phyloP scores from a whole-genome alignment of 163 green algal genomes.

The Scenedesmus sp. region DNA sequence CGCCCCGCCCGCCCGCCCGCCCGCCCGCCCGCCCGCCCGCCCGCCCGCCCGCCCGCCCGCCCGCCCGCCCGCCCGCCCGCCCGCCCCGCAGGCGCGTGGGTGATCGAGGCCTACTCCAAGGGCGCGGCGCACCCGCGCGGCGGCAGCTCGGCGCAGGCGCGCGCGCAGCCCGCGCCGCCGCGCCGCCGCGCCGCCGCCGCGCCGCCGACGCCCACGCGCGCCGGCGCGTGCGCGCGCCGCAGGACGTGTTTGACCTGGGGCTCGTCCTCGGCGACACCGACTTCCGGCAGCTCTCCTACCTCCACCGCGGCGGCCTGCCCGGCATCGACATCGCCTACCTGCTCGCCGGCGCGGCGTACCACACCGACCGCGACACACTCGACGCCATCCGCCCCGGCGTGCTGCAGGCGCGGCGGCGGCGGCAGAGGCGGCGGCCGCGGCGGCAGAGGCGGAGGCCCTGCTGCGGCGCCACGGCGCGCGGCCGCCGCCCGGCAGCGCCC shows the following conservation, averaged over 20 bases:
- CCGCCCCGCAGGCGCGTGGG: conserved; percentile 53
- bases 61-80: too few relatives aligned
- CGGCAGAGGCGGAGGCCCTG: too few relatives aligned
- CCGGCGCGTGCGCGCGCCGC: background rate
- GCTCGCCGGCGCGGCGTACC: conserved; percentile 74
- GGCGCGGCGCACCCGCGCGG: conserved; percentile 60
- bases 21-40: too few relatives aligned
- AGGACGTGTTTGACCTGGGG: conserved; percentile 64
- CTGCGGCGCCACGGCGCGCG: too few relatives aligned
- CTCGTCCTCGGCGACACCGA: conserved; percentile 84
- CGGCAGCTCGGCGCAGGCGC: conserved; percentile 68
- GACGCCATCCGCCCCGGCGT: conserved; percentile 69
- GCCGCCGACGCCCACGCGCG: background rate
- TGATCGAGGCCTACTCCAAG: conserved; percentile 59
- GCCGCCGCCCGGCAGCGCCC: too few relatives aligned
- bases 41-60: too few relatives aligned
- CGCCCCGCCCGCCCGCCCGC: too few relatives aligned
- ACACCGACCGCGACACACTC: conserved; percentile 69
- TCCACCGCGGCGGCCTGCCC: conserved; percentile 54
- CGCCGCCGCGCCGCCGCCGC: too few relatives aligned
- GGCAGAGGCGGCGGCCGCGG: too few relatives aligned
- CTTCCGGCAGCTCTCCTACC: conserved; percentile 72
- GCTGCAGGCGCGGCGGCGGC: conserved; percentile 59
- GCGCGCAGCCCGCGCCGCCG: background rate
- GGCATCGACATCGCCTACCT: conserved; percentile 81